Conservation (phyloP, 768 basidiomycete genomes). For the Leccinum incarnatum region DNA sequence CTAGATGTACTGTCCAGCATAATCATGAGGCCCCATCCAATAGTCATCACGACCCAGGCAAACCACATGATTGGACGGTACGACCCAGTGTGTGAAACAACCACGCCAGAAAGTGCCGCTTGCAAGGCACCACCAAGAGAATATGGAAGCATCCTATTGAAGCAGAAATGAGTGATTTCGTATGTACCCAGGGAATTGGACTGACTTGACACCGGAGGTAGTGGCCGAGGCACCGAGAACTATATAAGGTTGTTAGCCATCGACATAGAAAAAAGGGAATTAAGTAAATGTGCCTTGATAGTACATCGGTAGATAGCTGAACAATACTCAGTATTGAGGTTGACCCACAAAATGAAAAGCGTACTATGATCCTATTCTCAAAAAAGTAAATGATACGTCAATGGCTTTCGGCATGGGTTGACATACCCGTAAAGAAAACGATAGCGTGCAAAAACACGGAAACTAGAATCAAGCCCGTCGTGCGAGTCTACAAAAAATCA, state of each 20-base stretch:
- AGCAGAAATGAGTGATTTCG: not conserved
- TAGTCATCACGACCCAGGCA: conserved; percentile 26
- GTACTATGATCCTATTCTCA: conserved; percentile 26
- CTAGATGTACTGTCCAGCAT: conserved; percentile 34
- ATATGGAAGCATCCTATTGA: conserved; percentile 36
- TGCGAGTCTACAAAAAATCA: conserved; percentile 33
- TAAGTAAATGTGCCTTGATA: conserved; percentile 31
- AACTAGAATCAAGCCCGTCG: conserved; percentile 34
- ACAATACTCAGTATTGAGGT: conserved; percentile 4
- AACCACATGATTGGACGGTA: conserved; percentile 35
- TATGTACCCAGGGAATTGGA: not conserved
- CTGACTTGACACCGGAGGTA: conserved; percentile 30
- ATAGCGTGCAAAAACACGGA: conserved; percentile 34
- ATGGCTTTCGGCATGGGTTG: not conserved
- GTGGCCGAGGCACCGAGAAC: conserved; percentile 39
- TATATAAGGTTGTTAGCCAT: conserved; percentile 1
- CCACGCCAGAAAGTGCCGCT: conserved; percentile 23
- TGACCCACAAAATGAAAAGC: not conserved
- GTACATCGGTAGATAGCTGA: conserved; percentile 40
- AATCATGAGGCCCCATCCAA: conserved; percentile 38
- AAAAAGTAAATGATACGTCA: not conserved
- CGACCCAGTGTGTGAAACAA: conserved; percentile 26
- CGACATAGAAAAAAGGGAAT: not conserved
- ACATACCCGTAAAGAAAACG: conserved; percentile 33
- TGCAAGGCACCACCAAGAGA: conserved; percentile 25